phyloP scores from a whole-genome alignment of 495 filamentous ascomycete species.

The Parathielavia appendiculata region DNA sequence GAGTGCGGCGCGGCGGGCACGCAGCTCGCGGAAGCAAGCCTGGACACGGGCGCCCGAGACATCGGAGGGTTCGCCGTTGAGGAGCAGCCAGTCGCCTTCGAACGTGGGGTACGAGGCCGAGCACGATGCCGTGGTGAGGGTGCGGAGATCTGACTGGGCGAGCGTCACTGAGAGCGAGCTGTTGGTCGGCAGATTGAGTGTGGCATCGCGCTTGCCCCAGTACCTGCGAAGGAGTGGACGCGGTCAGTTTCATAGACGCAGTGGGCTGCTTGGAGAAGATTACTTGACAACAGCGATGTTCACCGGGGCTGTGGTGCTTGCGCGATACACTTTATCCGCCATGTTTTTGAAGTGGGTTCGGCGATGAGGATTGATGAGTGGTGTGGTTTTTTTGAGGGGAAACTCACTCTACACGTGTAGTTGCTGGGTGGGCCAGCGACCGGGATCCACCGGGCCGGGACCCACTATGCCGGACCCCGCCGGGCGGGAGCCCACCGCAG shows the following conservation, averaged over 20 bases:
- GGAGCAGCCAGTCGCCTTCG: conserved; percentile 63
- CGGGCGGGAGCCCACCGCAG: no score
- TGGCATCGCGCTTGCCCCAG: conserved; percentile 93
- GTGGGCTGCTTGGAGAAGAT: conserved; percentile 19
- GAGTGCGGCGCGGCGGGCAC: conserved; percentile 65
- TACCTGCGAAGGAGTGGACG: conserved; percentile 53
- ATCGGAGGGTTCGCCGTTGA: conserved; percentile 80
- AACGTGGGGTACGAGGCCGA: conserved; percentile 61
- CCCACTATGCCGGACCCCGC: no score
- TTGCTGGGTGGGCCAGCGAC: no score
- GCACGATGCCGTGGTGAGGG: conserved; percentile 93
- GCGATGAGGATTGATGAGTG: no score
- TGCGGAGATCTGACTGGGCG: conserved; percentile 87
- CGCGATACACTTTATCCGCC: conserved; percentile 63
- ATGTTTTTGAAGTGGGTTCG: no score
- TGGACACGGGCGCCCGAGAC: conserved; percentile 82
- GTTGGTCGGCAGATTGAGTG: conserved; percentile 94
- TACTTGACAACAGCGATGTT: conserved; percentile 99
- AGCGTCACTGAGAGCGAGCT: conserved; percentile 94
- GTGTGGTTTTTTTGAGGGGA: no score
- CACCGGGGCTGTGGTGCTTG: conserved; percentile 92
- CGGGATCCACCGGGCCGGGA: no score
- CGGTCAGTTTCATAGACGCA: conserved; percentile 20
- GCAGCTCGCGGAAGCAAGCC: conserved; percentile 83
- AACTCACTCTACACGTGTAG: no score